Conservation (phyloP, 768 basidiomycete species). For the Tylopilus rubrobrunneus region DNA sequence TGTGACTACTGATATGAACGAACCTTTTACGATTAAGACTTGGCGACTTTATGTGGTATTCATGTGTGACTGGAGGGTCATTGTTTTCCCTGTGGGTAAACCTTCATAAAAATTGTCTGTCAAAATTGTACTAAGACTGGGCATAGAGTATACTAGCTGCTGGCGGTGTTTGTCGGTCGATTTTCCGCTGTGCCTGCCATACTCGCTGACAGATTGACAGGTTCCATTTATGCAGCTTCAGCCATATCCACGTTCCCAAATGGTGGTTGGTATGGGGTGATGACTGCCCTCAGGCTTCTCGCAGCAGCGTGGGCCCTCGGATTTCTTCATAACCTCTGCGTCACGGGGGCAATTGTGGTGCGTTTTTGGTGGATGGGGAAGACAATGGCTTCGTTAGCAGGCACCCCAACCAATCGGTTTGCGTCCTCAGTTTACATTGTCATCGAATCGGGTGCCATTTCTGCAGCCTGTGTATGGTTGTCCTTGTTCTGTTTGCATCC, state of each 20-base stretch:
- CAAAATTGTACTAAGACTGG: not conserved
- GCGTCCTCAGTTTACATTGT: not conserved
- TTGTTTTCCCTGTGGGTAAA: not conserved
- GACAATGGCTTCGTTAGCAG: not conserved
- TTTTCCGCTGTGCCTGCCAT: not conserved
- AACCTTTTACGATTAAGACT: not conserved
- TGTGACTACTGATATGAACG: not conserved
- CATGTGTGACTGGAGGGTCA: not conserved
- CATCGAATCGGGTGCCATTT: slow-evolving; percentile 1
- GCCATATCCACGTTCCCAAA: not conserved
- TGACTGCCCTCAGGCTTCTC: not conserved
- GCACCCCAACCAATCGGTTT: not conserved
- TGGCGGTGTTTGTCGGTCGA: not conserved
- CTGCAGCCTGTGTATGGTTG: too few relatives aligned
- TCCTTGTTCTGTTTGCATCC: not conserved
- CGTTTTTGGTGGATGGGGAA: not conserved
- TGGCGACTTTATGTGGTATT: slow-evolving; percentile 5
- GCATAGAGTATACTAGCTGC: not conserved
- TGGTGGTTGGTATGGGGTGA: not conserved
- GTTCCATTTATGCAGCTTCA: not conserved
- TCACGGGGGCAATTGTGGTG: not conserved
- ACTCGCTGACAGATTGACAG: not conserved
- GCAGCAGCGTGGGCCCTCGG: not conserved
- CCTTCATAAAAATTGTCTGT: not conserved
- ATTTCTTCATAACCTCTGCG: not conserved